Conservation (phyloP, 495 filamentous ascomycete species). For the Symbiotaphrina buchneri region DNA sequence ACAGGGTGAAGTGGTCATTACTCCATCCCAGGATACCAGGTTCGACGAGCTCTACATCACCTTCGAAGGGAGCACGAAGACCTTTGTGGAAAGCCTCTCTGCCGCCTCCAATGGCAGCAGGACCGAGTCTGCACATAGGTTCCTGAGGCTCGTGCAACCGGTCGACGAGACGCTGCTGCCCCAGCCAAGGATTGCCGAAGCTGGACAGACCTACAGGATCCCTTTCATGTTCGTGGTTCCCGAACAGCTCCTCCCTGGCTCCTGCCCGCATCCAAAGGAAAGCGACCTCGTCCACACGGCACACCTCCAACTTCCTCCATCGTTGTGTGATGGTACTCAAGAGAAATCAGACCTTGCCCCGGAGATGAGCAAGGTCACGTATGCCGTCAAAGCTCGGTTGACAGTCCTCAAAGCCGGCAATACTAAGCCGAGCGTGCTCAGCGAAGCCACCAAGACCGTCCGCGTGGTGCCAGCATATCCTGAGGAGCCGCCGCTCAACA, state of each 20-base stretch:
- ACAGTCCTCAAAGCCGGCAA: conserved; percentile 18
- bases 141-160: conserved; percentile 69
- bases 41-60: conserved; percentile 71
- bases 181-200: conserved; percentile 39
- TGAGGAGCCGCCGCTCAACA: conserved; percentile 56
- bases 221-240: conserved; percentile 84
- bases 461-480: conserved; percentile 51
- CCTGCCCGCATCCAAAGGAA: conserved; percentile 23
- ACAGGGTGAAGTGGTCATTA: conserved; percentile 33
- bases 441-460: conserved; percentile 33
- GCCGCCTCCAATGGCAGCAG: conserved; percentile 22
- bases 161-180: conserved; percentile 47
- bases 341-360: conserved; percentile 65
- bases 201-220: conserved; percentile 42
- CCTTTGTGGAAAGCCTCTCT: conserved; percentile 26
- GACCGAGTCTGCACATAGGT: conserved; percentile 32
- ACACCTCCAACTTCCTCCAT: conserved; percentile 65
- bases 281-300: conserved; percentile 38
- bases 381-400: conserved; percentile 38
- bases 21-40: conserved; percentile 35
- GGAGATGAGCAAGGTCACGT: conserved; percentile 55
- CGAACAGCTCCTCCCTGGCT: conserved; percentile 33
- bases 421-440: conserved; percentile 21
- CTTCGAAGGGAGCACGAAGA: conserved; percentile 37
- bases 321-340: conserved; percentile 27